Base-by-base conservation (phyloP, 2,329 filamentous ascomycete genomes). In the Aspergillus thermomutatus region DNA sequence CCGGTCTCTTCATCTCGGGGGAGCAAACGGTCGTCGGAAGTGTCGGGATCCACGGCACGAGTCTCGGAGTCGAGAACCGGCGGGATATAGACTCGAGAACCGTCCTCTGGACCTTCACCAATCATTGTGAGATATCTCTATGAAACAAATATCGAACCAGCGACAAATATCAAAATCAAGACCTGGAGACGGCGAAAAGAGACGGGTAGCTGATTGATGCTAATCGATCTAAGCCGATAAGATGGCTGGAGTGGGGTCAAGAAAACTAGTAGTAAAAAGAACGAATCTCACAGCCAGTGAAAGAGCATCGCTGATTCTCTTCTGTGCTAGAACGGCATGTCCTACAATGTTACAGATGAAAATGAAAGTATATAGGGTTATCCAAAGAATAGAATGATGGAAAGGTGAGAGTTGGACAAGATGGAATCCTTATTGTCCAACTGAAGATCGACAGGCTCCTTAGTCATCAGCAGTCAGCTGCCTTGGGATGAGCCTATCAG, bases 31-130 rank as follows among this genome's bases (percentile, higher is more conserved):
- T 69, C 64, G 52, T 75, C 70, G 61, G 69, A 67, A 60, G 66
- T 66, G 52, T 72, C 72, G 65, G 71, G 64, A 64, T 73, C 69
- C 53, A 57, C 59, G 26, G 66, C 61, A 37, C 63, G 65, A 49
- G 73, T 72, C 40, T 76, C 71, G 50, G 72, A 70, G 41, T 72
- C 71, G 31, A 72, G 58, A 4, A 71, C 57, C 21, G 70, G 68
- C 28, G 73, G 66, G 34, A 72, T 63, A 57, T 74, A 72, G 26
- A 67, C 63, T 50, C 70, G 66, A 25, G 66, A 63, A 55, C 65
- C 66, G 54, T 72, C 69, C 28, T 70, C 68, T 23, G 64, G 64
- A 17, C 66, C 64, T 58, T 72, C 66, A 56, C 68, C 67, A 31
- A 68, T 55, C 69, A 73, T 74, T 48, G 26, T 64, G 50, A 56